Conservation (phyloP, 805 yeast species). For the Candida wancherniae region DNA sequence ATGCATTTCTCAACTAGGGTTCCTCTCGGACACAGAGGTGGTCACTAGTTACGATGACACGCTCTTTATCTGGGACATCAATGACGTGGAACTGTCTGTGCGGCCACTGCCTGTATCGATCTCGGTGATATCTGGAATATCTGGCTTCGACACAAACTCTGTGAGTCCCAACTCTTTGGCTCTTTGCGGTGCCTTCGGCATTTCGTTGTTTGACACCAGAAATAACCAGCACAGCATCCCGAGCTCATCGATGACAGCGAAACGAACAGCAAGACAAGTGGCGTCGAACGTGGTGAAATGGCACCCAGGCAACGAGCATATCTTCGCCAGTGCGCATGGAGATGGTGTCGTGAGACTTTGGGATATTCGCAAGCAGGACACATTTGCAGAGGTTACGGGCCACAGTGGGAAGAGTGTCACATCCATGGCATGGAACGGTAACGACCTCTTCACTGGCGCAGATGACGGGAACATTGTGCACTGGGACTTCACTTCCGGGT, state of each 20-base stretch:
- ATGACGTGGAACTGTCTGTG: slow-evolving; percentile 42
- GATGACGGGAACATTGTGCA: slow-evolving; percentile 63
- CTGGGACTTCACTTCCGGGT: slow-evolving; percentile 50
- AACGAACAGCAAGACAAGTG: slow-evolving; percentile 8
- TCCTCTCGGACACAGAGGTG: slow-evolving; percentile 39
- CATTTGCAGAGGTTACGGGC: slow-evolving; percentile 49
- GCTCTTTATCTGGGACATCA: slow-evolving; percentile 72
- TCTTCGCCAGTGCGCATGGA: slow-evolving; percentile 60
- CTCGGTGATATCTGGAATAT: slow-evolving; percentile 46
- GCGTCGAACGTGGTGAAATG: slow-evolving; percentile 50
- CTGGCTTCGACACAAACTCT: slow-evolving; percentile 37
- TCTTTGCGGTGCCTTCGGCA: slow-evolving; percentile 66
- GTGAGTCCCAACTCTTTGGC: slow-evolving; percentile 39
- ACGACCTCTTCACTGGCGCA: slow-evolving; percentile 55
- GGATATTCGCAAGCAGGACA: slow-evolving; percentile 66
- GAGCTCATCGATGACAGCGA: slow-evolving; percentile 13
- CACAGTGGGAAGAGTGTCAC: slow-evolving; percentile 50
- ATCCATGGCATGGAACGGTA: slow-evolving; percentile 55
- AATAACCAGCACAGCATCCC: slow-evolving; percentile 38
- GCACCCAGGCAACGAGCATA: slow-evolving; percentile 56
- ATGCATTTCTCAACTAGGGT: slow-evolving; percentile 24
- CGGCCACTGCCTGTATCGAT: slow-evolving; percentile 50
- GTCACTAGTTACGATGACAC: slow-evolving; percentile 64
- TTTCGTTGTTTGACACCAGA: slow-evolving; percentile 69
- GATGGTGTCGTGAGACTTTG: slow-evolving; percentile 59